These are phyloP conservation scores for Melaleuca quinquenervia DNA, from an alignment of 345 rosid genomes.

Conservation along the genomic window DNA sequence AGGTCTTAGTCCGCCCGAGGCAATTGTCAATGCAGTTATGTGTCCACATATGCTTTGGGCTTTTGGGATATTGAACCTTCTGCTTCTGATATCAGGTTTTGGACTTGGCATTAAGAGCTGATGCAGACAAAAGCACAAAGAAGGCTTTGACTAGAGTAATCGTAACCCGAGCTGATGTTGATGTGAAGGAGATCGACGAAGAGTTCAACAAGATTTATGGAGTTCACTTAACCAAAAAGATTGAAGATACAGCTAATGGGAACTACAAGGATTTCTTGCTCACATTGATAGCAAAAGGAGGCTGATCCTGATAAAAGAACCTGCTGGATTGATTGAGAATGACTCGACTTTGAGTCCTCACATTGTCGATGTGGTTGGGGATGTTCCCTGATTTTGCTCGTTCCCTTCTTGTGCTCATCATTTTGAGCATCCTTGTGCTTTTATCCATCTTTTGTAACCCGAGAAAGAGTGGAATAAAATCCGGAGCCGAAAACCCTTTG, in stretches of 20 bases:
- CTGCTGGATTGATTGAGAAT: background rate
- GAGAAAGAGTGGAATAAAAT: background rate
- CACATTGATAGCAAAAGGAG: slow-evolving; percentile 33
- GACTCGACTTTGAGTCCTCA: background rate
- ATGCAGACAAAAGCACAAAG: slow-evolving; percentile 39
- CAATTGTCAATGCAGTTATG: background rate
- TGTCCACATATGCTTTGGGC: background rate
- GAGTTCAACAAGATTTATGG: slow-evolving; percentile 33
- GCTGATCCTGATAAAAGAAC: slow-evolving; percentile 4
- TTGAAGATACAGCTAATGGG: slow-evolving; percentile 53
- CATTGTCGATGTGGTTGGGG: background rate
- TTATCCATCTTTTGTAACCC: background rate
- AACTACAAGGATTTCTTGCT: slow-evolving; percentile 71
- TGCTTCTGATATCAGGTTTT: slow-evolving; percentile 29
- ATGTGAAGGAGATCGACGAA: slow-evolving; percentile 44
- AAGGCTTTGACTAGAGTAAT: slow-evolving; percentile 64
- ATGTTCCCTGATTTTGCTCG: background rate
- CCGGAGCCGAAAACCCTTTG: background rate
- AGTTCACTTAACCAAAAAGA: slow-evolving; percentile 26
- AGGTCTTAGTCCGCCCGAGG: slow-evolving; percentile 17
- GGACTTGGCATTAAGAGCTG: slow-evolving; percentile 40
- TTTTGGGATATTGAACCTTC: background rate
- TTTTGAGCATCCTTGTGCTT: background rate
- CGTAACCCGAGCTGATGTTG: slow-evolving; percentile 56
- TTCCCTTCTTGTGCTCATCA: background rate